Base-by-base conservation (phyloP, 371 early-diverging fungal genomes). In the Mucor mucedo region DNA sequence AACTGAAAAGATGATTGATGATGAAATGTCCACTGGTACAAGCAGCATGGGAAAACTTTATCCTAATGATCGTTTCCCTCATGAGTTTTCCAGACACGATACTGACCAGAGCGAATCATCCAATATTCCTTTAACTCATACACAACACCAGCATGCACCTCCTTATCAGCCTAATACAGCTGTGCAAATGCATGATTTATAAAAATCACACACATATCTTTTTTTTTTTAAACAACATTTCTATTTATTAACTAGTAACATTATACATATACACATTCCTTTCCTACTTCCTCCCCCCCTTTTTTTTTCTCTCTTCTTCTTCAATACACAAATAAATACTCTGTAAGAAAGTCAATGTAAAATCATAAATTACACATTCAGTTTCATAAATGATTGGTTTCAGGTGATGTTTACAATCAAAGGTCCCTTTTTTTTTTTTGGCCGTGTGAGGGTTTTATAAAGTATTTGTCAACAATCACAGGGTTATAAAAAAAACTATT, bases 161-260 rank as follows among this genome's bases (percentile, higher is more conserved):
- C 57, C 64, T 32, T 69, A 69, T 58, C 56, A 60, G 13, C 69
- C 69, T 1, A 59, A 35, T 27, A 69, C 65, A 16, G 60, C 64
- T n/a, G 56, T 64, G 33, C 69, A 69, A 27, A 52, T 64, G 52
- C 57, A 64, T 27, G 66, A 66, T 47, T 28, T 45, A 38, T 61
- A 60, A 49, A 44, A 13, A 49, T 10, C 10, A 58, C n/a, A 4
- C 35, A 28, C 33, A 9, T 4, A 6, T 13, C 16, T 35, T 16
- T 38, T 6, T 21, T 6, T 21, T 21, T 21, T 21, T 21, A 21
- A 21, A 4, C 38, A 35, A 35, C 44, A 44, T 44, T 44, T 14
- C 8, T 16, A 44, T 42, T 30, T 14, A 38, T 49, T 35, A 35
- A 35, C 35, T 35, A 35, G 35, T 35, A 35, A 35, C 35, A 35